Base-by-base conservation (phyloP, 2,329 filamentous ascomycete species). In the Exophiala xenobiotica region DNA sequence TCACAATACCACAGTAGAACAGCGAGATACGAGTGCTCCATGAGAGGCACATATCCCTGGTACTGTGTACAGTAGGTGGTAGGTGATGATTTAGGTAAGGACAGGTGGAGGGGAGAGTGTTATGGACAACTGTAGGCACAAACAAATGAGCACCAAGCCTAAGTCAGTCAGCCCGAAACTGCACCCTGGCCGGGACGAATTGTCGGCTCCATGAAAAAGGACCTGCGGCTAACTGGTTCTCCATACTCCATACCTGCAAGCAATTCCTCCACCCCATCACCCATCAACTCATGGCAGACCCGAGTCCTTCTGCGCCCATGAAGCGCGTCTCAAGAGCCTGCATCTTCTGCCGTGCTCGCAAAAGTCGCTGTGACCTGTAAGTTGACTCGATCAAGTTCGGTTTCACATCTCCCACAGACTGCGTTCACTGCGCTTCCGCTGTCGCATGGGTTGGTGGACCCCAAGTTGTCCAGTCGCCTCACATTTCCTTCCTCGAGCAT, bases 341-440 rank as follows among this genome's bases (percentile, higher is more conserved):
- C 63, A 53, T 76, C 46, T 70, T 73, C 57, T 78, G 76, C 61
- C 66, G 75, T 33, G 70, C 74, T 57, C 70, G 76, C 54, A 78
- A 78, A 63, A 74, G 72, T 33, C 73, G 73, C 59, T 78, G 75
- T 65, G 74, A 77, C 58, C 64, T 78, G 76, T 78, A 69, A 67
- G 75, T 41, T 22, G 70, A 46, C 29, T 19, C 20, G 26, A 38
- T 49, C 39, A 44, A 16, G 24, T 12, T 44, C 18, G 24, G 31
- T 41, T 38, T 27, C 33, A 37, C 31, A 19, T 49, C 48, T 43
- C 46, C 39, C 24, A 22, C 41, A 16, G 22, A 12, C 12, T 31
- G 22, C 18, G 26, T n/a, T 42, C n/a, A n/a, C n/a, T n/a, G n/a
- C n/a, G n/a, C n/a, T n/a, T n/a, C n/a, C n/a, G n/a, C n/a, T n/a